Evolutionary conservation across 169 alveolate species (phyloP), one percentile per base, ranked within the genome.

Genomic region (Cryptosporidium sp.): DNA sequence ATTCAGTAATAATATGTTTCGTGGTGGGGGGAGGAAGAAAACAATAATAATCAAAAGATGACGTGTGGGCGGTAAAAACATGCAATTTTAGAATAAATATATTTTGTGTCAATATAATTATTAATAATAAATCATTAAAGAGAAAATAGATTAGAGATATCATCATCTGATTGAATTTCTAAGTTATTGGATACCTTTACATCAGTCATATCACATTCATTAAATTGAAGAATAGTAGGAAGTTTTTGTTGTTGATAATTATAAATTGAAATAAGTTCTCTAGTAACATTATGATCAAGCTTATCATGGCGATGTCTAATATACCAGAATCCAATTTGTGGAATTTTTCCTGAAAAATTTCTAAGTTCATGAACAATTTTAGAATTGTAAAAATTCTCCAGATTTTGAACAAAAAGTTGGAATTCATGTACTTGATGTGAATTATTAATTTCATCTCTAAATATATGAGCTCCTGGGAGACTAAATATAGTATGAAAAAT

Each of bases 301-400:
- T 65, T 80, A 29, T 80, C 89, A 26, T 60, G 16, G 16, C 89
- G 69, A 51, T 80, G 75, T 44, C 89, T 80, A 62, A 80, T 80
- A 62, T 80, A 80, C 89, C 89, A 80, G 60, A 80, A 80, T 21
- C 89, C 89, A 8, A 65, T 14, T 8, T 80, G 70, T 1, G 89
- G 89, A 18, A 80, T 45, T n/a, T 10, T 44, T 16, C 70, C 69
- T 44, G 48, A 18, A 21, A 44, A 65, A 45, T 26, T 12, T 44
- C 21, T 80, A 7, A 62, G 29, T 1, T 62, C 67, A 23, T 33
- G 10, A 10, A 16, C 26, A 42, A 80, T 31, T 39, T 62, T 37
- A 12, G 48, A 16, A n/a, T 42, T 31, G 33, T 73, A 73, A 56
- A 53, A 33, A 16, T 37, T 37, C 35, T 42, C 42, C 7, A 80